Evolutionary conservation across 768 basidiomycete genomes (phyloP).

Genomic region (Kwoniella sp.): DNA sequence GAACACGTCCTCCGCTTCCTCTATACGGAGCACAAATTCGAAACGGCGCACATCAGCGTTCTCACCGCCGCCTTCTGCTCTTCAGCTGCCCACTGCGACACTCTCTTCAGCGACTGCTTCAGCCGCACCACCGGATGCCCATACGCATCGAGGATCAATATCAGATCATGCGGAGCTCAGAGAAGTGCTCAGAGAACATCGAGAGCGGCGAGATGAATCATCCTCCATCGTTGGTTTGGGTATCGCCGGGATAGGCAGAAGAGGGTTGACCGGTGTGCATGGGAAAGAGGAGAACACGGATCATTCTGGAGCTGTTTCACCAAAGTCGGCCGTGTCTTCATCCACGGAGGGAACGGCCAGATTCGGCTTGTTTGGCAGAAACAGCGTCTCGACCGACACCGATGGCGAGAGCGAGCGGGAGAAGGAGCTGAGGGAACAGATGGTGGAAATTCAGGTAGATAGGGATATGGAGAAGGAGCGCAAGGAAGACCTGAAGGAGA

Average conservation of each 20-base stretch:
- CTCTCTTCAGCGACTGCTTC: conserved; percentile 34
- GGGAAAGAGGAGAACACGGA: conserved; percentile 36
- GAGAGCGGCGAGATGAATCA: conserved; percentile 23
- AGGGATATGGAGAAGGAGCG: conserved; percentile 45
- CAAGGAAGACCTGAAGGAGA: conserved; percentile 34
- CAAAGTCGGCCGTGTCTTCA: conserved; percentile 25
- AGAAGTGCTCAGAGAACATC: conserved; percentile 40
- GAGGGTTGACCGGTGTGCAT: conserved; percentile 37
- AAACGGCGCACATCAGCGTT: conserved; percentile 35
- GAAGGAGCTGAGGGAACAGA: conserved; percentile 31
- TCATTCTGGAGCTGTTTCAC: conserved; percentile 31
- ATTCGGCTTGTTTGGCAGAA: conserved; percentile 26
- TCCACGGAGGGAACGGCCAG: conserved; percentile 2
- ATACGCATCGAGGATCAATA: conserved; percentile 22
- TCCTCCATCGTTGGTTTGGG: conserved; percentile 29
- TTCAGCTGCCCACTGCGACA: conserved; percentile 21
- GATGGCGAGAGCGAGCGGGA: conserved; percentile 24
- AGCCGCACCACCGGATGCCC: conserved; percentile 11
- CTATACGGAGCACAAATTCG: conserved; percentile 27
- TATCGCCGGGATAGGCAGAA: conserved; percentile 37
- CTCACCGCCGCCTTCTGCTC: conserved; percentile 38
- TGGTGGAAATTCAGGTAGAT: conserved; percentile 45
- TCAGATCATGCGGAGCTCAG: conserved; percentile 27
- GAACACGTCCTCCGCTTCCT: conserved; percentile 42
- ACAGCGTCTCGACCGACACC: conserved; percentile 14